These are phyloP conservation scores for Exophiala sideris DNA, from an alignment of 2,329 filamentous ascomycete species.

Conservation along the genomic window DNA sequence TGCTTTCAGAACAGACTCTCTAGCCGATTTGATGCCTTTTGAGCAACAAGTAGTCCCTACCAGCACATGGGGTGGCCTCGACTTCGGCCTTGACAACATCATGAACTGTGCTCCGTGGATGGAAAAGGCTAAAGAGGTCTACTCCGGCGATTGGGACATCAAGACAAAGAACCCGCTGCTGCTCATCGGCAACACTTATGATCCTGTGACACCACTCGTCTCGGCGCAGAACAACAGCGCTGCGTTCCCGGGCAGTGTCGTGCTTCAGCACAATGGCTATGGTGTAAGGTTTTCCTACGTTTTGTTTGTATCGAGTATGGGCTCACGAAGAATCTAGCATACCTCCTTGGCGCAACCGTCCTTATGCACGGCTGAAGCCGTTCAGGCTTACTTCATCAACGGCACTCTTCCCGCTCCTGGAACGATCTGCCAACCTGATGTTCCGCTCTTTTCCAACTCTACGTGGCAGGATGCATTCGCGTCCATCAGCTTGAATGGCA, in stretches of 20 bases:
- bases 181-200: slow-evolving; percentile 30
- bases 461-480: not conserved
- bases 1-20: slow-evolving; percentile 3
- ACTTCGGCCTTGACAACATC: not conserved
- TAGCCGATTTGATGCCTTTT: not conserved
- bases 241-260: slow-evolving; percentile 28
- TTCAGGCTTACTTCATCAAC: slow-evolving; percentile 35
- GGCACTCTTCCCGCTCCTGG: slow-evolving; percentile 33
- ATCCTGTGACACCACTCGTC: slow-evolving; percentile 29
- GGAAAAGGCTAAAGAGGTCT: slow-evolving; percentile 28
- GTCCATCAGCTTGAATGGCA: not conserved
- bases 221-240: slow-evolving; percentile 29
- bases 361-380: slow-evolving; percentile 31
- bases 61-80: not conserved
- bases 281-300: slow-evolving; percentile 1
- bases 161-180: slow-evolving; percentile 30
- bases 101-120: slow-evolving; percentile 20
- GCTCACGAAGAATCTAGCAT: slow-evolving; percentile 8
- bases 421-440: not conserved
- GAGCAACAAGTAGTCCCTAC: not conserved
- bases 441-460: not conserved
- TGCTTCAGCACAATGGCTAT: slow-evolving; percentile 26
- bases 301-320: not conserved
- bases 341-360: slow-evolving; percentile 32
- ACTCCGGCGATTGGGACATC: slow-evolving; percentile 28